Percentiles rank a stretch among this genome's conserved stretches.
Conservation (phyloP, 306 rosid genomes). For the Oemleria cerasiformis region DNA sequence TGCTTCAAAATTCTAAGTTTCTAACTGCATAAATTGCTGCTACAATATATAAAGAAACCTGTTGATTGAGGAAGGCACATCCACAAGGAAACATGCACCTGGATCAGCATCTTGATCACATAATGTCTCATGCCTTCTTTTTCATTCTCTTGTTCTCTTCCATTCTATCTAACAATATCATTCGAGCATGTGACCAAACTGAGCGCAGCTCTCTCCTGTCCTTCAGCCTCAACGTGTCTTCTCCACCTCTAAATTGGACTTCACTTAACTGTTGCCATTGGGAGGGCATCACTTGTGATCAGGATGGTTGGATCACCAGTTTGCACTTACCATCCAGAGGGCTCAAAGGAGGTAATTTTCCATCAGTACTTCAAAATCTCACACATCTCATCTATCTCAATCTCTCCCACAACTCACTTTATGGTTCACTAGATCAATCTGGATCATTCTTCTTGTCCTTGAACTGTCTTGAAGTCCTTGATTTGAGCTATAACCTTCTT, state of each 20-base stretch:
- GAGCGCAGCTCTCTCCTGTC: not conserved
- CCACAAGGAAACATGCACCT: too few relatives aligned
- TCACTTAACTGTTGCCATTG: not conserved
- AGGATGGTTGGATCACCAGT: not conserved
- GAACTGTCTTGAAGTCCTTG: not conserved
- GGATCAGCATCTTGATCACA: too few relatives aligned
- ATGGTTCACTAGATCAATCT: not conserved
- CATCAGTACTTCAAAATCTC: not conserved
- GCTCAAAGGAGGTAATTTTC: not conserved
- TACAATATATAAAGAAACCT: too few relatives aligned
- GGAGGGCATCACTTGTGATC: slow-evolving; percentile 13
- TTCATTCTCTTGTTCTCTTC: too few relatives aligned
- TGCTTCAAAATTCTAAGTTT: too few relatives aligned
- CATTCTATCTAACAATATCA: too few relatives aligned
- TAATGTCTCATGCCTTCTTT: too few relatives aligned
- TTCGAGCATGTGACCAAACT: too few relatives aligned
- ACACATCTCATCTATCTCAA: not conserved
- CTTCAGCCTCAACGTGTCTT: not conserved
- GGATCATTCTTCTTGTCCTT: slow-evolving; percentile 1
- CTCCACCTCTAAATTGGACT: slow-evolving; percentile 7
- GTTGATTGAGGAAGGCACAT: too few relatives aligned
- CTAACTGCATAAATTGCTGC: too few relatives aligned
- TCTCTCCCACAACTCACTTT: slow-evolving; percentile 10
- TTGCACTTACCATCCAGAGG: not conserved
- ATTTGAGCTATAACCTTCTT: slow-evolving; percentile 17